phyloP scores from a whole-genome alignment of 2,329 filamentous ascomycete genomes.

The Annulohypoxylon truncatum region DNA sequence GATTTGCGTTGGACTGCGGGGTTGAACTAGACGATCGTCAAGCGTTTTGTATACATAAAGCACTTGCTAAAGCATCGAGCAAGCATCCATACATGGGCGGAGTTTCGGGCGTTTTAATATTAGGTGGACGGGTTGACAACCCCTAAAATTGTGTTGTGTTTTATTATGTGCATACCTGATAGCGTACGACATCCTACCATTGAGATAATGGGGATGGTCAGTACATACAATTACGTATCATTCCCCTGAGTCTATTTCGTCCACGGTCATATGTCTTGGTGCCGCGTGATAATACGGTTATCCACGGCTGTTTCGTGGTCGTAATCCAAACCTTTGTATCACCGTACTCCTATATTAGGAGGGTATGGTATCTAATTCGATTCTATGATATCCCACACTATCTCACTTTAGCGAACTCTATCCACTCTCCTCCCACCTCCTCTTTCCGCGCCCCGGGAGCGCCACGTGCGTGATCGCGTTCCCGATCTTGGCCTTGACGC shows the following conservation, averaged over 20 bases:
- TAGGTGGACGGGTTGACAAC: not conserved
- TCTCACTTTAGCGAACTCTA: not conserved
- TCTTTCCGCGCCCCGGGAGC: constrained; percentile 46
- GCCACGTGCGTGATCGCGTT: constrained; percentile 70
- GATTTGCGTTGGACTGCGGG: constrained; percentile 14
- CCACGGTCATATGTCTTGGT: not conserved
- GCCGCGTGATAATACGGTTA: not conserved
- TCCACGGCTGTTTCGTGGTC: not conserved
- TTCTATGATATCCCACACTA: not conserved
- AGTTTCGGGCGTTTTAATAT: constrained; percentile 29
- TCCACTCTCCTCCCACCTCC: not conserved
- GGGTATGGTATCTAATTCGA: not conserved
- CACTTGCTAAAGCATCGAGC: constrained; percentile 17
- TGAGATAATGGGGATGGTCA: not conserved
- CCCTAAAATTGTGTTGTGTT: constrained; percentile 5
- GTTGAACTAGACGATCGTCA: not conserved
- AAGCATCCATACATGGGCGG: constrained; percentile 34
- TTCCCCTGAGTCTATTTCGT: not conserved
- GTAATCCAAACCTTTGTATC: no score
- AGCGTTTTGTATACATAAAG: constrained; percentile 28
- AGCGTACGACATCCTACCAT: not conserved
- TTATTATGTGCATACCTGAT: constrained; percentile 15
- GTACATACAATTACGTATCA: constrained; percentile 10
- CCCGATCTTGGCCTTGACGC: constrained; percentile 80
- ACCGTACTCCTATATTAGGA: no score